phyloP scores from a whole-genome alignment of 495 filamentous ascomycete species.

The Penicillium arizonense region DNA sequence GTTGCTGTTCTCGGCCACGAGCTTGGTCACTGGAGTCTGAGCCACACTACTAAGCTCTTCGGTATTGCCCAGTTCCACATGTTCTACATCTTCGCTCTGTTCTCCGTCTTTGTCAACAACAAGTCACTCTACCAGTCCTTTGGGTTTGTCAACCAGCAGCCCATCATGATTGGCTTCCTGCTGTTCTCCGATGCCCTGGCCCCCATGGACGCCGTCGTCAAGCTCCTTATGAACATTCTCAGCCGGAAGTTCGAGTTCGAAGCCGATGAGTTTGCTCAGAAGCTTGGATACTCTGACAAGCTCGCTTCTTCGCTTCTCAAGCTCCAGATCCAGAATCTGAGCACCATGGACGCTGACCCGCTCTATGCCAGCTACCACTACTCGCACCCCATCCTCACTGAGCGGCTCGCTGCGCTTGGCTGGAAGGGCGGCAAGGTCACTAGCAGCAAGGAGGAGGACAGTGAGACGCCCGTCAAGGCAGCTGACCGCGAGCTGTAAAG shows the following conservation, averaged over 20 bases:
- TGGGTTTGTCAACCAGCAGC: conserved; percentile 80
- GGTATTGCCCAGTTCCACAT: conserved; percentile 86
- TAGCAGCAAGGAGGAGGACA: conserved; percentile 46
- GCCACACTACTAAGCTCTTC: conserved; percentile 91
- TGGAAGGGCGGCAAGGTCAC: conserved; percentile 69
- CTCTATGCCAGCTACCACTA: conserved; percentile 97
- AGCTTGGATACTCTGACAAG: conserved; percentile 81
- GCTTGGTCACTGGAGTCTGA: conserved; percentile 93
- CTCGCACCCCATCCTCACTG: conserved; percentile 93
- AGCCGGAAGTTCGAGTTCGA: conserved; percentile 93
- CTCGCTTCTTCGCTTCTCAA: conserved; percentile 88
- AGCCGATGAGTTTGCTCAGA: conserved; percentile 84
- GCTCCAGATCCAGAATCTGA: conserved; percentile 95
- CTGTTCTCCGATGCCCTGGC: conserved; percentile 92
- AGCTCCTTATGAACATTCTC: conserved; percentile 93
- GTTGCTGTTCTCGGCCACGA: conserved; percentile 94
- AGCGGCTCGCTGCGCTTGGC: conserved; percentile 84
- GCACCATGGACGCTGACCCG: conserved; percentile 98
- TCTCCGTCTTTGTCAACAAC: conserved; percentile 97
- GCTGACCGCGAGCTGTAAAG: conserved; percentile 57
- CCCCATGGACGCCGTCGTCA: conserved; percentile 88
- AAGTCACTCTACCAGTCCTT: conserved; percentile 84
- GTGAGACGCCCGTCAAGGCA: conserved; percentile 53
- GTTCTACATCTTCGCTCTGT: conserved; percentile 94
- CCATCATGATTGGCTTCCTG: conserved; percentile 94